These are phyloP conservation scores for Xylaria sp. DNA, from an alignment of 2,329 filamentous ascomycete species.

Conservation along the genomic window DNA sequence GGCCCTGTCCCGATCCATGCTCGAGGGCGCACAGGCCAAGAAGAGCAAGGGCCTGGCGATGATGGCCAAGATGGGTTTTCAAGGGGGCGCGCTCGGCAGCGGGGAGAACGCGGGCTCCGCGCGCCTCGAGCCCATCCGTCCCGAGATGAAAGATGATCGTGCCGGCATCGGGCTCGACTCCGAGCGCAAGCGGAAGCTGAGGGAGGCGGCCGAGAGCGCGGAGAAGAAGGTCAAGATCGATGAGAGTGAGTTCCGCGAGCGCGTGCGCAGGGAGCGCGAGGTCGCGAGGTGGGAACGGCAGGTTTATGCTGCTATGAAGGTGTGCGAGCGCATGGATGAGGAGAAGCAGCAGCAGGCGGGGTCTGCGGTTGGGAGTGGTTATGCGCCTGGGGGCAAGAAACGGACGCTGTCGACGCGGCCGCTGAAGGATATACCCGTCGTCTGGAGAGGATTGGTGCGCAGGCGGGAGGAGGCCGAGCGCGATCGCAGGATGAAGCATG, in stretches of 20 bases:
- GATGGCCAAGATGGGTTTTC: constrained; percentile 97
- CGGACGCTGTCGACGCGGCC: constrained; percentile 59
- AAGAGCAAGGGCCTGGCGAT: constrained; percentile 91
- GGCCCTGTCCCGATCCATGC: constrained; percentile 78
- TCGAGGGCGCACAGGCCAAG: constrained; percentile 63
- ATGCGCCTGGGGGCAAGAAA: constrained; percentile 44
- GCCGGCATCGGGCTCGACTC: constrained; percentile 86
- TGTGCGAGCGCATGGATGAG: constrained; percentile 80
- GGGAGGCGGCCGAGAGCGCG: constrained; percentile 69
- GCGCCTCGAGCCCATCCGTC: constrained; percentile 74
- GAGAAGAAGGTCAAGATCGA: constrained; percentile 72
- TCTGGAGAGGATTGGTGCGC: constrained; percentile 81
- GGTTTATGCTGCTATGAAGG: constrained; percentile 81
- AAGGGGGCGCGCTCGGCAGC: constrained; percentile 78
- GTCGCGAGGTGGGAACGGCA: constrained; percentile 74
- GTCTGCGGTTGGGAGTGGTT: constrained; percentile 4
- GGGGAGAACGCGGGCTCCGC: constrained; percentile 54
- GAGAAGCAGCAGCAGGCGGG: constrained; percentile 52
- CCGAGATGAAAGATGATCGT: constrained; percentile 81
- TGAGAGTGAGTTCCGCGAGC: constrained; percentile 77
- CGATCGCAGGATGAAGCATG: constrained; percentile 71
- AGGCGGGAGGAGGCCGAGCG: constrained; percentile 76
- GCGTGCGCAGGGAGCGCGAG: constrained; percentile 77
- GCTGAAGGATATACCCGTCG: constrained; percentile 75
- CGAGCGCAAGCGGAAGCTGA: constrained; percentile 81